phyloP scores from a whole-genome alignment of 768 basidiomycete species.

The Vararia minispora region DNA sequence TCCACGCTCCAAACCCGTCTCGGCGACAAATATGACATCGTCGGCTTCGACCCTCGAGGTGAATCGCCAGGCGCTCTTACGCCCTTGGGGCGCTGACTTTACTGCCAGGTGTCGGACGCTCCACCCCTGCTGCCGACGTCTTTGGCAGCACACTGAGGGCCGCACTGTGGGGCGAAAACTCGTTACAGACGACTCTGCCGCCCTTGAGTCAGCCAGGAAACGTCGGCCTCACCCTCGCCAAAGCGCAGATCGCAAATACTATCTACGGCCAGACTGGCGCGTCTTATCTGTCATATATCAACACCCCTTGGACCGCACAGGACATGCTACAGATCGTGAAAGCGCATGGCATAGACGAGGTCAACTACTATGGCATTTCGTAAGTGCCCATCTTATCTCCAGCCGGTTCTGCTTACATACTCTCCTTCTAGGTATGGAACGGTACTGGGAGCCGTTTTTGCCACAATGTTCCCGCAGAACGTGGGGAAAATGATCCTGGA shows the following conservation, averaged over 20 bases:
- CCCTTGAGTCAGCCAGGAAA: no score
- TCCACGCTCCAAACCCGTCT: no score
- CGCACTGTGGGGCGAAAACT: no score
- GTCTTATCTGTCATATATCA: slow-evolving; percentile 2
- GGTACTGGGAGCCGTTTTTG: slow-evolving; percentile 13
- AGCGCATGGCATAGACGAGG: slow-evolving; percentile 11
- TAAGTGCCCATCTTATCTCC: not conserved
- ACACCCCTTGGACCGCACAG: slow-evolving; percentile 10
- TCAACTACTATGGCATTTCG: slow-evolving; percentile 13
- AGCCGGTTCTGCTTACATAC: not conserved
- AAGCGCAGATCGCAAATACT: no score
- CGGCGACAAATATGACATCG: slow-evolving; percentile 19
- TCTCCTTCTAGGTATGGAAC: slow-evolving; percentile 12
- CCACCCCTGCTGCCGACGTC: not conserved
- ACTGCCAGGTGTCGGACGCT: not conserved
- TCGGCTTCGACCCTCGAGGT: slow-evolving; percentile 22
- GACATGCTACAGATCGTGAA: slow-evolving; percentile 13
- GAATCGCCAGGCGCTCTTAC: not conserved
- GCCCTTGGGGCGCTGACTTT: not conserved
- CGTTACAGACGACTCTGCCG: no score
- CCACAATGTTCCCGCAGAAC: no score
- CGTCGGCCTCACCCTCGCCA: no score
- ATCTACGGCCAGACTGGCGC: not conserved
- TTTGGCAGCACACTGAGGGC: no score
- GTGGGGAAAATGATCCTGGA: no score